Conservation (phyloP, 805 yeast species). For the Yarrowia bubula region DNA sequence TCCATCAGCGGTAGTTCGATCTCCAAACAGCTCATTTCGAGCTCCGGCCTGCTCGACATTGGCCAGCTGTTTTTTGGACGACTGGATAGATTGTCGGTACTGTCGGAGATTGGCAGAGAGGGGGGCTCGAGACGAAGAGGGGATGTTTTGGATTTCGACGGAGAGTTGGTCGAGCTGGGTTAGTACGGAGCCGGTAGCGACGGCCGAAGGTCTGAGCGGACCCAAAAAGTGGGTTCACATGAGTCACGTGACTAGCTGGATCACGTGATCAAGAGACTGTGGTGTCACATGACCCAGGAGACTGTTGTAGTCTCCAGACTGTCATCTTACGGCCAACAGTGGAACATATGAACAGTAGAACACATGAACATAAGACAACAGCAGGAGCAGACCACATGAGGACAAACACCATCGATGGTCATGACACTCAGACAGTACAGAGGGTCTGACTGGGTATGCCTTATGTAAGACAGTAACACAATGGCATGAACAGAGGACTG, state of each 20-base stretch:
- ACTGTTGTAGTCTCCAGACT: not conserved
- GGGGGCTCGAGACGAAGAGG: constrained; percentile 68
- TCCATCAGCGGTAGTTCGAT: constrained; percentile 40
- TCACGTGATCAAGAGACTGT: no score
- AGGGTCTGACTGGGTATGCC: no score
- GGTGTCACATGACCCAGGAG: not conserved
- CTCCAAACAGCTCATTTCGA: constrained; percentile 70
- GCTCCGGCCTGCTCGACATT: constrained; percentile 66
- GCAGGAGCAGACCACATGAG: no score
- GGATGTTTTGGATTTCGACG: constrained; percentile 78
- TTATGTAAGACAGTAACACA: no score
- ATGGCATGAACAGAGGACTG: no score
- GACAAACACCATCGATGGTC: no score
- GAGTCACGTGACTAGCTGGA: no score
- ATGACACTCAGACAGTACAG: no score
- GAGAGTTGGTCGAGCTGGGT: constrained; percentile 72
- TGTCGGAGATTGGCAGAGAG: constrained; percentile 76
- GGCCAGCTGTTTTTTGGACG: constrained; percentile 51
- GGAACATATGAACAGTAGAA: no score
- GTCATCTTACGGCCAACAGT: no score
- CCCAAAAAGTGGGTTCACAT: no score
- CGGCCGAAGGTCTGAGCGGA: not conserved
- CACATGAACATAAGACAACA: no score
- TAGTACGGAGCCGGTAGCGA: not conserved
- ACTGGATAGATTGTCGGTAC: constrained; percentile 58